Base-by-base conservation (phyloP, 2,329 filamentous ascomycete genomes). In the Exophiala sp. region DNA sequence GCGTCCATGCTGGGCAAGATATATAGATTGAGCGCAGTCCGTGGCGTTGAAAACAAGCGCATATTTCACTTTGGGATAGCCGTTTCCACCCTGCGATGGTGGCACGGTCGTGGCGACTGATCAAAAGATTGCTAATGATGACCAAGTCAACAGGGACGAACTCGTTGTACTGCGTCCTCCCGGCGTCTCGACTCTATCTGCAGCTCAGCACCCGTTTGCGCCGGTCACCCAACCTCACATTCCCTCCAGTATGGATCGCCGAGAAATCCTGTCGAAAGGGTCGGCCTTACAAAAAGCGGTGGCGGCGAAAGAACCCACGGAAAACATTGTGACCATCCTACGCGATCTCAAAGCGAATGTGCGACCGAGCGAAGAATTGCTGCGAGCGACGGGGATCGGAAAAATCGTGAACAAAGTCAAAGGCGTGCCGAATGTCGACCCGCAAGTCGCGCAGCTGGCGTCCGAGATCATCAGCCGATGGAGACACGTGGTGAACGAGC, bases 381-480 rank as follows among this genome's bases (percentile, higher is more conserved):
- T 98, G 58, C 83, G 91, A 64, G 85, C 85, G 35, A 97, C 91
- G n/a, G 86, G 85, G 61, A 91, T 95, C 44, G 93, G 93, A 61
- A 84, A 95, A 58, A 82, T 85, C 43, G 86, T 97, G 56, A 91
- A 90, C 67, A 91, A 89, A 66, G 80, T 85, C 53, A 89, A 94
- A 67, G 69, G 82, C 50, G 85, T 94, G 74, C 89, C 87, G 67
- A 82, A 90, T 37, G 29, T 60, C n/a, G 59, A 58, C 24, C 72
- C 76, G 1, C 73, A 76, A 41, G 85, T 97, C 60, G 82, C 84
- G 40, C 79, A 81, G 44, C 75, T 87, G 37, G 89, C 93, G 2
- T 77, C 79, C 52, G 86, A 90, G 63, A 85, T 97, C 49, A 89
- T 98, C 45, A 79, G 78, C 56, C 94, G 90, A 68, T 95, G 88